Base-by-base conservation (phyloP, 1,284 basidiomycete species). In the Ganoderma leucocontextum region DNA sequence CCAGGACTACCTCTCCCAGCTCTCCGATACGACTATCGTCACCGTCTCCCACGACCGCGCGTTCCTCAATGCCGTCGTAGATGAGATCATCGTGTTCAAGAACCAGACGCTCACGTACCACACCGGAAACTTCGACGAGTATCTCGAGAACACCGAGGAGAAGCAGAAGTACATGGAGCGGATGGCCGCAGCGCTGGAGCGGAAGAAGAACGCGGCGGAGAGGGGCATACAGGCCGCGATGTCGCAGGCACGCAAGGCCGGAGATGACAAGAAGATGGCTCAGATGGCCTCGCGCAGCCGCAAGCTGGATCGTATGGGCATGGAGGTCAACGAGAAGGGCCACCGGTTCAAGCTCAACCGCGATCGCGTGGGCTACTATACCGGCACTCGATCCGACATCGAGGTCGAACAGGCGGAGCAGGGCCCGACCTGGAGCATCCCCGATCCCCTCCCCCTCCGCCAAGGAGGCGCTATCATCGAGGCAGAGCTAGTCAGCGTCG, bases 11-110 rank as follows among this genome's bases (percentile, higher is more conserved):
- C 83, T 94, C 77, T 79, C 64, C 19, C 78, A 82, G 33, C 77
- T 80, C 55, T 78, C 78, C 38, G 82, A 85, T 4, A 89, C 91
- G 0, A 80, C 93, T 12, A 83, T 94, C 36, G 80, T 94, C 62
- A 84, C 91, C 33, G 70, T 73, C 39, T 89, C 91, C 0, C 93
- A 94, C 77, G 92, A 94, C 75, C 88, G 89, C 60, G 86, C 86
- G 38, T 94, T 95, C 75, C 80, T 91, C 25, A 87, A 92, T 73
- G 80, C 82, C 29, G 84, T 92, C 55, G 86, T 87, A 0, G 86
- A 92, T n/a, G 89, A 93, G 75, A 87, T 89, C 0, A 87, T 94
- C 65, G 83, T 89, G 22, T 83, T 94, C 47, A 86, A 89, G 29
- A 82, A 89, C 65, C 81, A 84, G 65, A 82, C 79, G 19, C 82